Evolutionary conservation across 83 land plant genomes (phyloP).

Genomic region (Larix sibirica): DNA sequence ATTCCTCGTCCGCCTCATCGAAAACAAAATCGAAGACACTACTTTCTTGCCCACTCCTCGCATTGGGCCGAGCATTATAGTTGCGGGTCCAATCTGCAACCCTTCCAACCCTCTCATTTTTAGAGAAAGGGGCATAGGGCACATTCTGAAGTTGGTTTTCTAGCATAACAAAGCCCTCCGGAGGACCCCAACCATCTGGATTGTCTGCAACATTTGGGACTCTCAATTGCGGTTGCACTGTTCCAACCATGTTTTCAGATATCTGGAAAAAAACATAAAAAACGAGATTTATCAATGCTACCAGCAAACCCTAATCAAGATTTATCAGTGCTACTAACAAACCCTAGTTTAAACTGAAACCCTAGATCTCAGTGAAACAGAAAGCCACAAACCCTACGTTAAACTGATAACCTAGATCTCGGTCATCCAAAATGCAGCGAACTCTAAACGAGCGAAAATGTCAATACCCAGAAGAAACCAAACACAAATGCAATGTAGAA

Average conservation of each 20-base stretch:
- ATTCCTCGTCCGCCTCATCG: constrained; percentile 84
- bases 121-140: constrained; percentile 95
- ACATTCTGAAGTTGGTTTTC: constrained; percentile 61
- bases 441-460: no score
- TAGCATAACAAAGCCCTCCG: constrained; percentile 40
- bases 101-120: constrained; percentile 89
- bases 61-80: constrained; percentile 21
- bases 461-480: no score
- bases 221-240: neutral
- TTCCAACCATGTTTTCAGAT: neutral
- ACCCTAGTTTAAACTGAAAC: no score
- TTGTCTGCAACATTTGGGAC: constrained; percentile 68
- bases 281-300: no score
- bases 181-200: constrained; percentile 99
- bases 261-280: no score
- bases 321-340: no score
- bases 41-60: constrained; percentile 39
- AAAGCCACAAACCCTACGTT: no score
- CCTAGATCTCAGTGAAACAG: no score
- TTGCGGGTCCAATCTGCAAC: constrained; percentile 94
- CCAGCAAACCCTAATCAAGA: no score
- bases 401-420: no score
- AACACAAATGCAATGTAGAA: no score
- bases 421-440: no score
- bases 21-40: constrained; percentile 80